Conservation (phyloP, 169 alveolate species). For the Babesia microti region DNA sequence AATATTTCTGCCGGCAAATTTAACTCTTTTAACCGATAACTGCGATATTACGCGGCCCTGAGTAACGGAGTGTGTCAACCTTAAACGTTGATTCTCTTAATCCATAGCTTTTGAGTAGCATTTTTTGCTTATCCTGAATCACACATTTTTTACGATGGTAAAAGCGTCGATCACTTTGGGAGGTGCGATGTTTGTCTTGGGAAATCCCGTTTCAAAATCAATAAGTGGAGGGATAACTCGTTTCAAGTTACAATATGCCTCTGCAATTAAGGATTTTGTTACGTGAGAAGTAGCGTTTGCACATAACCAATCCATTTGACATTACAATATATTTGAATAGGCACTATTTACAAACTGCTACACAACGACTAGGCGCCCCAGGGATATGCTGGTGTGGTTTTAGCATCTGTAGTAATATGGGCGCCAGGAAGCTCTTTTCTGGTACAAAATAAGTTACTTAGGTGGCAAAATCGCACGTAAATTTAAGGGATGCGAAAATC, state of each 20-base stretch:
- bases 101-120: neutral
- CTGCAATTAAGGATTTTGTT: constrained; percentile 6
- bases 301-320: constrained; percentile 1
- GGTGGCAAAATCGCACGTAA: neutral
- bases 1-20: constrained; percentile 68
- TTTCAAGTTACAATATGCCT: constrained; percentile 46
- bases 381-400: neutral
- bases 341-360: neutral
- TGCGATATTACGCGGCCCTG: constrained; percentile 65
- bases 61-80: constrained; percentile 10
- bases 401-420: neutral
- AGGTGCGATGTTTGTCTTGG: constrained; percentile 33
- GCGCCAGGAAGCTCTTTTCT: neutral
- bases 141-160: constrained; percentile 35
- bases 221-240: constrained; percentile 57
- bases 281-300: neutral
- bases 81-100: neutral
- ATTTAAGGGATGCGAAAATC: no score
- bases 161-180: constrained; percentile 35
- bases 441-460: neutral
- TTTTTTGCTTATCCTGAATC: neutral
- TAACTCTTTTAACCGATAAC: constrained; percentile 58
- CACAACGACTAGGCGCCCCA: neutral
- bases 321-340: neutral
- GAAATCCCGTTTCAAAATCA: constrained; percentile 65